Conservation (phyloP, 305 asterid species). For the Solanum chacoense region DNA sequence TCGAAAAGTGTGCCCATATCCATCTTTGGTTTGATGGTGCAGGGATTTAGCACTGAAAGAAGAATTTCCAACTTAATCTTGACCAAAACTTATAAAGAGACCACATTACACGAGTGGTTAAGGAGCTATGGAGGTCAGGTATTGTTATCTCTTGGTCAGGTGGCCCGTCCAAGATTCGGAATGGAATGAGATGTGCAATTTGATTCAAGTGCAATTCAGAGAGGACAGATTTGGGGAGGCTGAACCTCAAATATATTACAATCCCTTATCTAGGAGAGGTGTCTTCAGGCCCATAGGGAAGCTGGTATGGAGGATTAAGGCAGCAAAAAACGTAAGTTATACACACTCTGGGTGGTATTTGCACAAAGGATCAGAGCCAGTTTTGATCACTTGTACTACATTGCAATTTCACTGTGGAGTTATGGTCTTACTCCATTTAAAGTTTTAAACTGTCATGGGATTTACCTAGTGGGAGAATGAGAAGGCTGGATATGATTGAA, state of each 20-base stretch:
- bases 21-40: neutral
- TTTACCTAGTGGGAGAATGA: neutral
- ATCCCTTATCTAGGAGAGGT: neutral
- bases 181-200: neutral
- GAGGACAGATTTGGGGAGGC: neutral
- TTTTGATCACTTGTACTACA: neutral
- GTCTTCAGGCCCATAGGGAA: neutral
- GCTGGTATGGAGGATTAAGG: neutral
- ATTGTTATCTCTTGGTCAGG: neutral
- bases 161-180: neutral
- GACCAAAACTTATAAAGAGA: neutral
- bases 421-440: neutral
- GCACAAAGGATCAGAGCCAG: neutral
- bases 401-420: neutral
- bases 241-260: neutral
- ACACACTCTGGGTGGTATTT: neutral
- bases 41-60: neutral
- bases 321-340: neutral
- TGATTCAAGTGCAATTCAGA: neutral
- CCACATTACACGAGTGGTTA: neutral
- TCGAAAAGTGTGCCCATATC: neutral
- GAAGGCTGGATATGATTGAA: neutral
- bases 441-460: neutral
- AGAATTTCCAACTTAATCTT: neutral
- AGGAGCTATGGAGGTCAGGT: neutral